Evolutionary conservation across 2,329 filamentous ascomycete genomes (phyloP), one percentile per base, ranked within the genome.

Genomic region (Dactylellina parvicollis): DNA sequence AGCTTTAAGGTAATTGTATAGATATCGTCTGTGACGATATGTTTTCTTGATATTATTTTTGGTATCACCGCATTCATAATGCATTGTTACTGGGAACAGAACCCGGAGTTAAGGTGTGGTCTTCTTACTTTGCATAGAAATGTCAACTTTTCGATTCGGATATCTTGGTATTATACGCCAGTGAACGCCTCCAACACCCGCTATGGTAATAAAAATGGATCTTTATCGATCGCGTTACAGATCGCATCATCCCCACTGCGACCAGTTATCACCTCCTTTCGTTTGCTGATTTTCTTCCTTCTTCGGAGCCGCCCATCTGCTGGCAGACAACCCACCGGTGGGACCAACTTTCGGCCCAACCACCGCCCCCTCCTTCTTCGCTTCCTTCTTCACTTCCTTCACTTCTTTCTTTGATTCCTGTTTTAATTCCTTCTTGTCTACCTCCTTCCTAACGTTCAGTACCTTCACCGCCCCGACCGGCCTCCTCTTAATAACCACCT

Each of bases 401-500:
- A 14, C 59, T n/a, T 46, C 40, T 9, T 40, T 65, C 42, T 20
- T 44, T 10, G n/a, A 10, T 16, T 62, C 50, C 34, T 14, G 55
- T 12, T 55, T 42, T n/a, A 44, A 8, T 12, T 69, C 64, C 4
- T 44, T 47, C 14, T 55, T 69, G 28, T 60, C 66, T 2, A 18
- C 36, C n/a, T 65, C 60, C 14, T 61, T 73, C 36, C 26, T 60
- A n/a, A 61, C 60, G 32, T 30, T 44, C 30, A 66, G 50, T 5
- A 16, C 47, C 18, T 54, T 62, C n/a, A 10, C 61, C 22, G 49
- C 59, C 28, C 77, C 77, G 77, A 86, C 87, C 4, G 83, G 82
- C 78, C 85, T 87, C 76, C 90, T 86, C 79, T 98, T 94, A n/a
- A 92, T 83, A 16, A 72, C 50, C 30, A 97, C 89, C 78, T 83